Conservation (phyloP, 2,329 filamentous ascomycete genomes). For the Venturia asperata region DNA sequence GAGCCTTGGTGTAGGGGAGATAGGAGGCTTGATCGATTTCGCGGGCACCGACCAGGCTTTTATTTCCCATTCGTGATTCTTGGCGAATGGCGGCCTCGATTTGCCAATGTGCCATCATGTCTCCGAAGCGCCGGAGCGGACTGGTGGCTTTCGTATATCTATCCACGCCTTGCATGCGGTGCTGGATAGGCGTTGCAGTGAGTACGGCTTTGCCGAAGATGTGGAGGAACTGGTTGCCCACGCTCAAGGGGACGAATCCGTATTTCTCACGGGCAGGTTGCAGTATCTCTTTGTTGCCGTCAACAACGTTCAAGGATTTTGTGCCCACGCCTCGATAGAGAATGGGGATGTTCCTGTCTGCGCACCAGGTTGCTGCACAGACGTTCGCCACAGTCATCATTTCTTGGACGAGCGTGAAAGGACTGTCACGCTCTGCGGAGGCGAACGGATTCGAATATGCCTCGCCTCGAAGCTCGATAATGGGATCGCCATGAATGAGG, state of each 20-base stretch:
- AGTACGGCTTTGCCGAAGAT: constrained; percentile 38
- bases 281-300: constrained; percentile 23
- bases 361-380: constrained; percentile 46
- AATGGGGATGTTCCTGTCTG: constrained; percentile 45
- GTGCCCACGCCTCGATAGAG: constrained; percentile 41
- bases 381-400: constrained; percentile 52
- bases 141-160: constrained; percentile 53
- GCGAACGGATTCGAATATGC: constrained; percentile 12
- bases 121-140: constrained; percentile 53
- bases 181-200: constrained; percentile 42
- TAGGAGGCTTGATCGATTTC: neutral
- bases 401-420: constrained; percentile 31
- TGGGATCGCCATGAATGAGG: constrained; percentile 37
- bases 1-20: neutral
- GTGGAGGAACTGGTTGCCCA: constrained; percentile 38
- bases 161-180: constrained; percentile 45
- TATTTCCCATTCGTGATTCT: constrained; percentile 31
- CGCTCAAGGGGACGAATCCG: constrained; percentile 29
- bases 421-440: constrained; percentile 26
- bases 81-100: constrained; percentile 55
- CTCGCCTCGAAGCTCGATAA: constrained; percentile 27
- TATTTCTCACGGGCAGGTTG: constrained; percentile 32
- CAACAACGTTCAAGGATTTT: constrained; percentile 22
- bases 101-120: constrained; percentile 58
- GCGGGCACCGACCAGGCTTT: neutral